Evolutionary conservation across 1,139 yeast genomes (phyloP), one percentile per base, ranked within the genome.

Genomic region (Casaregolazyma suthepensis): DNA sequence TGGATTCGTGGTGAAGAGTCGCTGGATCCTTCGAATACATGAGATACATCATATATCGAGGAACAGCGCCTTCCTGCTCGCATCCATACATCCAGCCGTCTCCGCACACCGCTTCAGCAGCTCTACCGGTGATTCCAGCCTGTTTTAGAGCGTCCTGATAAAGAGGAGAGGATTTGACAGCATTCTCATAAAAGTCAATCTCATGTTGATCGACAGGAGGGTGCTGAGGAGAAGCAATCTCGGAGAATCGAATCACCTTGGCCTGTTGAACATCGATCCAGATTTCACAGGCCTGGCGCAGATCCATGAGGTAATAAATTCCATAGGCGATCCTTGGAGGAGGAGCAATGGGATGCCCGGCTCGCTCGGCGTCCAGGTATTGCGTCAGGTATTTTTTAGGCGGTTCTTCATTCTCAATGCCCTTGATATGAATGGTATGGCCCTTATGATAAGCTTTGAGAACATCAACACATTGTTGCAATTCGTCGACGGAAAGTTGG

Each of bases 51-150:
- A 84, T 73, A 72, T 83, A 75, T 68, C 88, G 77, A 66, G 82
- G 82, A 50, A 82, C 75, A 50, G 85, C 80, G 48, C 90, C 94
- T 83, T 89, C 86, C 83, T 90, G 85, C 20, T 52, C 54, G 45
- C 89, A 84, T 62, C 95, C 96, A 68, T 87, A 87, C 77, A 87
- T 87, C 96, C 96, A 88, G 52, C 94, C 91, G 67, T 88, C 96
- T 85, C 86, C 62, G 85, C 91, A 80, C 66, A 87, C 82, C 18
- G 60, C 59, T 52, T 67, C 61, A 54, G 84, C 73, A 50, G 60
- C 59, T 35, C 61, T 63, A 50, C 68, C 64, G 83, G 89, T 65
- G 79, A 78, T 64, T 75, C 79, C 76, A 79, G 79, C 71, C 81
- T 85, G 63, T 50, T 61, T 58, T 54, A 78, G 66, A 64, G 88